A percentile compares a stretch with the other conserved stretches of the same genome.
phyloP scores from a whole-genome alignment of 768 basidiomycete genomes.

The Tricholoma matsutake region DNA sequence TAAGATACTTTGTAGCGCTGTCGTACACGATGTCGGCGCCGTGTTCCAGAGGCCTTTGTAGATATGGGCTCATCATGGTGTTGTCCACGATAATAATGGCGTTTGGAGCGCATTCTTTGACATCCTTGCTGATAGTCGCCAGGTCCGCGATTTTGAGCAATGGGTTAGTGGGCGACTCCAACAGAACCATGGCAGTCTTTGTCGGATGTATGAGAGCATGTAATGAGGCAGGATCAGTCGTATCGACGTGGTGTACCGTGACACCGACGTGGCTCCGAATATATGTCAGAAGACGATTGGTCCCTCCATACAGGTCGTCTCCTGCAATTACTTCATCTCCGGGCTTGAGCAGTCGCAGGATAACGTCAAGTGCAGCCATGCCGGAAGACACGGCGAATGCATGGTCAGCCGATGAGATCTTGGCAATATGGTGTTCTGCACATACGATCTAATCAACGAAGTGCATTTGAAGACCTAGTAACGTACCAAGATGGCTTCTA shows the following conservation, averaged over 20 bases:
- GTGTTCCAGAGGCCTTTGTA: conserved; percentile 92
- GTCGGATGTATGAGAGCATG: conserved; percentile 61
- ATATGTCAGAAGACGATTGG: conserved; percentile 91
- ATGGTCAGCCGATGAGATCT: conserved; percentile 90
- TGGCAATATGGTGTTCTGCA: conserved; percentile 93
- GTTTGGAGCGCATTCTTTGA: conserved; percentile 78
- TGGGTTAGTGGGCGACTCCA: conserved; percentile 97
- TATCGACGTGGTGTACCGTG: conserved; percentile 90
- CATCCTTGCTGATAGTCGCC: conserved; percentile 74
- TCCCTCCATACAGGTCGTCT: conserved; percentile 97
- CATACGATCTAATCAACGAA: conserved; percentile 4
- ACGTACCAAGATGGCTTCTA: conserved; percentile 84
- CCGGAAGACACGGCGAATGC: conserved; percentile 94
- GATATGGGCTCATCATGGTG: conserved; percentile 99
- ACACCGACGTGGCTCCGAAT: conserved; percentile 86
- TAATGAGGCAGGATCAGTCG: conserved; percentile 68
- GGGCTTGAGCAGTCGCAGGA: conserved; percentile 90
- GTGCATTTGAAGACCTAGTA: conserved; percentile 1
- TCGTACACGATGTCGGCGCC: conserved; percentile 98
- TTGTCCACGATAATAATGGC: conserved; percentile 92
- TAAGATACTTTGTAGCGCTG: conserved; percentile 95
- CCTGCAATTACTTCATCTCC: conserved; percentile 96
- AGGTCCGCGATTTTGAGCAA: conserved; percentile 93
- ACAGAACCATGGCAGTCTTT: conserved; percentile 90
- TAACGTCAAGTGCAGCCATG: conserved; percentile 97